Conservation (phyloP, 1,284 basidiomycete species). For the Ganoderma lingzhi region DNA sequence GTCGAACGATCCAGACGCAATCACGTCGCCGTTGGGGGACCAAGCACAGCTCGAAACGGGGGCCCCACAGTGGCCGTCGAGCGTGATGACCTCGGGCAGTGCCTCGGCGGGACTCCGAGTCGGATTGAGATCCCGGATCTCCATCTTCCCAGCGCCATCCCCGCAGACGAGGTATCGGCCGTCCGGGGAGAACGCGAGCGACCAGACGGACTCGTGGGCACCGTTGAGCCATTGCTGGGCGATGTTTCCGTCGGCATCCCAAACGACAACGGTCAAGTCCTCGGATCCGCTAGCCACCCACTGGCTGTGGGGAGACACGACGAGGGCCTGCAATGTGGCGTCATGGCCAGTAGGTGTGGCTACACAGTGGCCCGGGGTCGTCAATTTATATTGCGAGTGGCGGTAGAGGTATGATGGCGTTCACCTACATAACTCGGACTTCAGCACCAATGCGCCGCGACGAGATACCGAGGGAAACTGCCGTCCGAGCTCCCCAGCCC, state of each 20-base stretch:
- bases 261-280: background rate
- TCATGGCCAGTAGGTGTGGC: background rate
- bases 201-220: background rate
- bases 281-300: background rate
- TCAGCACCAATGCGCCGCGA: background rate
- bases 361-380: background rate
- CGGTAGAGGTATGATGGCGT: background rate
- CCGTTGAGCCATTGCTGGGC: background rate
- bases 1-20: background rate
- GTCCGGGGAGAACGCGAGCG: slow-evolving; percentile 1
- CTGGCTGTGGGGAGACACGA: background rate
- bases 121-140: background rate
- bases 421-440: background rate
- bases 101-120: background rate
- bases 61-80: background rate
- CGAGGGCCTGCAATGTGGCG: background rate
- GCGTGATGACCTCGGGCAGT: background rate
- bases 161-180: background rate
- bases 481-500: background rate
- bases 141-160: background rate
- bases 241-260: background rate
- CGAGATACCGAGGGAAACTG: background rate
- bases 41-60: background rate
- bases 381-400: background rate
- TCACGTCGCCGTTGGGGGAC: background rate